Base-by-base conservation (phyloP, 2,329 filamentous ascomycete species). In the Colletotrichum cuscutae region DNA sequence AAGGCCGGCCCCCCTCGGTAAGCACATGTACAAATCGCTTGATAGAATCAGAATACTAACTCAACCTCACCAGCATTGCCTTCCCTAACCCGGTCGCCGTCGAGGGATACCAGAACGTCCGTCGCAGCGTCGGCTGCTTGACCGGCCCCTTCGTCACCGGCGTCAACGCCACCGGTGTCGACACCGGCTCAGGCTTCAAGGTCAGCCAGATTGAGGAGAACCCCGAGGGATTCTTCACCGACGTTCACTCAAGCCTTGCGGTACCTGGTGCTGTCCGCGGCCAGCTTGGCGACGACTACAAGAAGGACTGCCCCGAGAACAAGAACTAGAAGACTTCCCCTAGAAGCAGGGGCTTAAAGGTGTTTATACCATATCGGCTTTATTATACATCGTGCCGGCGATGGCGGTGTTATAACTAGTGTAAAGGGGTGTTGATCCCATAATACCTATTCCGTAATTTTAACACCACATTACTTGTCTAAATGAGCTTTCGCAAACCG, bases 191-290 rank as follows among this genome's bases (percentile, higher is more conserved):
- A 19, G 85, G 84, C 4, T 89, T 90, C 79, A 82, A 81, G 24
- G 83, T 90, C 53, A 76, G 77, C 52, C 79, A 87, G 80, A 89
- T 89, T 62, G 86, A 89, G 79, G 79, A 80, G 42, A 84, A 89
- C 76, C 87, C 88, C 0, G 73, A 75, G 6, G 81, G 76, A 13
- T 90, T 89, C 83, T 89, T 89, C 77, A 83, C 86, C 49, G 88
- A 90, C 76, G 81, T 85, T 1, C 88, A 90, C 80, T 87, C 87
- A 6, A 83, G 78, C 74, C 77, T 83, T 30, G 87, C 84, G 42
- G 79, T 86, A 8, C 83, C 86, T 35, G 88, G 88, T 71, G 88
- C 87, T 63, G 84, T 88, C 42, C 82, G 88, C 68, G 88, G 87
- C 8, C 88, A 90, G 79, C 76, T 87, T 61, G 79, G 71, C 66